Evolutionary conservation across 257 asterid species (phyloP).

Genomic region (Haberlea rhodopensis): DNA sequence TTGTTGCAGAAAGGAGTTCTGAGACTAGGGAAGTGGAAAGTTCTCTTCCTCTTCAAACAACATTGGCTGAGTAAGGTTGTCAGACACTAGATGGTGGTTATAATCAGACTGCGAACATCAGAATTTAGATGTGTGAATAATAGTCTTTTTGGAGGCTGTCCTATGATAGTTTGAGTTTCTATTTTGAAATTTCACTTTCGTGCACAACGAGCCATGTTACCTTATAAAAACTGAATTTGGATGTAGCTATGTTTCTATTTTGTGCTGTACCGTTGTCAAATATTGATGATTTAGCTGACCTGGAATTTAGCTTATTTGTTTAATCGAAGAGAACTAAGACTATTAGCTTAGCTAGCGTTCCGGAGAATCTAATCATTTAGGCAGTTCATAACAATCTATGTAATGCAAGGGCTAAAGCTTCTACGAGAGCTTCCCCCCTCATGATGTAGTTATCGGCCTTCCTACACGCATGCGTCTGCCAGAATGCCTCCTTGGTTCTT

Average conservation of each 20-base stretch:
- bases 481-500: too few species aligned
- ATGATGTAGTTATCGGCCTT: too few species aligned
- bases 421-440: too few species aligned
- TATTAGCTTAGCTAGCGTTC: too few species aligned
- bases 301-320: too few species aligned
- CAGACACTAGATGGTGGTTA: conserved; percentile 4
- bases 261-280: neutral
- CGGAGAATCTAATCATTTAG: too few species aligned
- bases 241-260: neutral
- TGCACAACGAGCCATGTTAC: neutral
- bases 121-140: conserved; percentile 9
- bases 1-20: conserved; percentile 69
- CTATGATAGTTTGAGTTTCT: conserved; percentile 3
- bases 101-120: neutral
- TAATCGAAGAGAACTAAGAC: too few species aligned
- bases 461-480: too few species aligned
- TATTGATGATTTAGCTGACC: neutral
- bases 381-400: too few species aligned
- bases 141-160: neutral
- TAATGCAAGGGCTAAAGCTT: too few species aligned
- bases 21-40: conserved; percentile 67
- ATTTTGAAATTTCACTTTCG: conserved; percentile 12
- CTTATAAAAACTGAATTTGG: neutral
- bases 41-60: conserved; percentile 71
- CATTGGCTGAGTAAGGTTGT: conserved; percentile 50